These are phyloP conservation scores for Podila verticillata DNA, from an alignment of 192 early-diverging fungal genomes.

Conservation along the genomic window DNA sequence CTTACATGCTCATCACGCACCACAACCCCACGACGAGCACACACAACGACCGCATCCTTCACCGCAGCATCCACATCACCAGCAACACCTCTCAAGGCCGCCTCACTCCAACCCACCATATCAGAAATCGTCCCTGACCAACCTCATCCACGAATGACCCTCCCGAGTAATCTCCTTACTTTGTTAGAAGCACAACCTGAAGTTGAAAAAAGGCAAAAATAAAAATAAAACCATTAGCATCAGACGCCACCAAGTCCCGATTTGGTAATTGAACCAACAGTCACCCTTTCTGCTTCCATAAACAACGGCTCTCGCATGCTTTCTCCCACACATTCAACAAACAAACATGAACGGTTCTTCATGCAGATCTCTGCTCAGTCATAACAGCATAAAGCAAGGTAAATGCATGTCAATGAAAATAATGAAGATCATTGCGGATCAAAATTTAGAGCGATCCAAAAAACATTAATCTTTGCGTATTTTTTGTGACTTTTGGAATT, in stretches of 20 bases:
- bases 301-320: neutral
- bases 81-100: constrained; percentile 11
- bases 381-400: neutral
- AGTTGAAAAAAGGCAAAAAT: neutral
- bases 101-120: constrained; percentile 17
- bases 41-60: neutral
- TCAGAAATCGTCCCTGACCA: constrained; percentile 5
- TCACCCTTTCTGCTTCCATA: neutral
- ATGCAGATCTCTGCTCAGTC: neutral
- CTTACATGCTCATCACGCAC: neutral
- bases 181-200: neutral
- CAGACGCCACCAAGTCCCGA: neutral
- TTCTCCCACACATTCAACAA: neutral
- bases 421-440: neutral
- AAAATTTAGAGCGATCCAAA: neutral
- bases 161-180: too few relatives aligned
- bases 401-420: neutral
- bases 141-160: constrained; percentile 8
- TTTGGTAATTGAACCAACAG: neutral
- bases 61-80: constrained; percentile 7
- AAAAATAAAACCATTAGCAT: neutral
- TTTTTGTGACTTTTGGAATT: neutral
- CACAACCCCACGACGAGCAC: neutral
- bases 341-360: neutral
- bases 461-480: neutral